Evolutionary conservation across 208 protist species (phyloP).

Genomic region (Wallacemonas sp.): DNA sequence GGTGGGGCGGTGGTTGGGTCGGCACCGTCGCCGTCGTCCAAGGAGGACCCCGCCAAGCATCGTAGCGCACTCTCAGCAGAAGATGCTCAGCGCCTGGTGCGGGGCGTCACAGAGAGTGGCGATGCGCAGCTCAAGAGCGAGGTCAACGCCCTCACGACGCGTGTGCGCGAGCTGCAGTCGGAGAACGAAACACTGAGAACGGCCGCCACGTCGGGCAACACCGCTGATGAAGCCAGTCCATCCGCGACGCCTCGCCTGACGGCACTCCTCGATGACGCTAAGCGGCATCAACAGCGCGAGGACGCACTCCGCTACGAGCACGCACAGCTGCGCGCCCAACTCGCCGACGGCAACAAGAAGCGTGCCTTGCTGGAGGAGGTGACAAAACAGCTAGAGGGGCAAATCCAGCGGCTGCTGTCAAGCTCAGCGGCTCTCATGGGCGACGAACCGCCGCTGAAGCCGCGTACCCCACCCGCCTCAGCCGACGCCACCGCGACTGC

Average conservation of each 20-base stretch:
- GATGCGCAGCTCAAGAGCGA: not conserved
- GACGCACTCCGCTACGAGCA: slow-evolving; percentile 26
- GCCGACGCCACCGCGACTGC: not conserved
- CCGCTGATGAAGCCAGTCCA: not conserved
- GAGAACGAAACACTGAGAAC: slow-evolving; percentile 1
- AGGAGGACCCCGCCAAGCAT: not conserved
- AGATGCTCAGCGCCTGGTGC: not conserved
- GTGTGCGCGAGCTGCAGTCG: not conserved
- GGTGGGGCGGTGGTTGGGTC: not conserved
- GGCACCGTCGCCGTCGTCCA: too few relatives aligned
- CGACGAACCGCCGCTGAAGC: not conserved
- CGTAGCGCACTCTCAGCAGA: not conserved
- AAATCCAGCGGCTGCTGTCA: slow-evolving; percentile 59
- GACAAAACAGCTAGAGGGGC: slow-evolving; percentile 61
- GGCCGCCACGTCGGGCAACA: not conserved
- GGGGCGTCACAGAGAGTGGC: not conserved
- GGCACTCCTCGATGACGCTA: not conserved
- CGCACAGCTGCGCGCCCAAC: slow-evolving; percentile 24
- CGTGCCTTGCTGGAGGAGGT: slow-evolving; percentile 48
- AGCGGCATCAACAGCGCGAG: not conserved
- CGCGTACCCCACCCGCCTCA: not conserved
- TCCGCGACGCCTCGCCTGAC: not conserved
- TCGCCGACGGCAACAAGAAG: slow-evolving; percentile 28
- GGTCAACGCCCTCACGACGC: not conserved
- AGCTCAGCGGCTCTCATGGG: slow-evolving; percentile 12